Evolutionary conservation across 1,284 basidiomycete genomes (phyloP), one percentile per base, ranked within the genome.

Genomic region (Stereum hirsutum): DNA sequence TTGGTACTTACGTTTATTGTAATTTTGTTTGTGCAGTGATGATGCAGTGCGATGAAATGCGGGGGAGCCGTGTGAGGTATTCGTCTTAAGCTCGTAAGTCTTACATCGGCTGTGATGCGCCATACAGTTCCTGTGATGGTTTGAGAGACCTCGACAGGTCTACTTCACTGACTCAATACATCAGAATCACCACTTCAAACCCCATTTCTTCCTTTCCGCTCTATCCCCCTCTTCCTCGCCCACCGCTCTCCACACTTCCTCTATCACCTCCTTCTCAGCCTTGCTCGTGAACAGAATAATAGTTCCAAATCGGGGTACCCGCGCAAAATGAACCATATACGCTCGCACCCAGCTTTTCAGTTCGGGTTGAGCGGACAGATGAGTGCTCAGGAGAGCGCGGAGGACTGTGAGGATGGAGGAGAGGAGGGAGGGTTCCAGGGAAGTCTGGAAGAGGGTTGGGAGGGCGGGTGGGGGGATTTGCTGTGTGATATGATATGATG

Each of bases 371-470:
- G 37, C 23, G 37, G 37, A 3, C n/a, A 19, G 33, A 10, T 12
- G 43, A 19, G 19, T 10, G 7, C n/a, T n/a, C 11, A 19, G 33
- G 33, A 19, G 5, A 6, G 33, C n/a, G 33, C n/a, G 20, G 37
- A 78, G 55, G 0, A 69, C 57, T 0, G 54, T 52, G 12, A 56
- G 56, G 44, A 83, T 72, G 5, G 68, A 70, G 30, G 66, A 58
- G 11, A 86, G 58, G 19, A 87, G 66, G 2, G 74, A 70, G 3
- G 65, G 65, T 6, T 89, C 68, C 14, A 81, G 53, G 1, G 66
- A 55, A 0, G 85, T 72, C 37, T 85, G 83, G 59, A 81, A 83
- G 34, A 87, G 58, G 0, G 64, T 48, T 0, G 79, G 78, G 10
- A 86, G 57, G n/a, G 64, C 60, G 6, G 60, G 35, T 0, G 81